Base-by-base conservation (phyloP, 169 alveolate genomes). In the Plasmodium knowlesi region DNA sequence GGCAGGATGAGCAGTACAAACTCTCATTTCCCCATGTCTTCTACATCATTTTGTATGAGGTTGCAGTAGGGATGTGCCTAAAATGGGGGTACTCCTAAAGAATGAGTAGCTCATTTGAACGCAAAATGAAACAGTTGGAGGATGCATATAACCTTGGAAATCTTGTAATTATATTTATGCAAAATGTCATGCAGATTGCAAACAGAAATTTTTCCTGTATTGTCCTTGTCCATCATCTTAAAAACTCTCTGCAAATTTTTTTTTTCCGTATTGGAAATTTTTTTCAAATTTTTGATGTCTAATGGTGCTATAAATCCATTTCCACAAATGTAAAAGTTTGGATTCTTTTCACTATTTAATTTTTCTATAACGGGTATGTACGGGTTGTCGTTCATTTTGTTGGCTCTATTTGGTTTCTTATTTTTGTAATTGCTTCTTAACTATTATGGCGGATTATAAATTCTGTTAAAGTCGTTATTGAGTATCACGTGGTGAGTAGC, bases 271-370 rank as follows among this genome's bases (percentile, higher is more conserved):
- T 85, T 85, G 25, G 93, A 85, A 50, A 85, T 85, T 50, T 85
- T 85, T 76, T 85, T 85, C 57, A 85, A 85, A 73, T 74, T 85
- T 39, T 85, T 85, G 79, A 85, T 85, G 93, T 85, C 93, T 76
- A 85, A 76, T 74, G 93, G 93, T 34, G 93, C 93, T 85, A 85
- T 85, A 76, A 74, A 85, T 34, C 93, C 93, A 85, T 85, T 85
- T 85, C 93, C 93, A 85, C 93, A 85, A 12, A 85, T 85, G 74
- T 85, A 85, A 53, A 85, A 85, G 25, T 85, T 85, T 25, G 93
- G 93, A 70, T 85, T 85, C 93, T 85, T 85, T 73, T 85, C 93
- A 85, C 70, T 85, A 53, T 85, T 85, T 76, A 85, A 74, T 76
- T 85, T 85, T 50, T 85, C 93, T 37, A 85, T 85, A 46, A 85